Percentiles rank a stretch among this genome's conserved stretches.
These are phyloP conservation scores for Vigna angularis DNA, from an alignment of 306 rosid genomes.

Conservation along the genomic window DNA sequence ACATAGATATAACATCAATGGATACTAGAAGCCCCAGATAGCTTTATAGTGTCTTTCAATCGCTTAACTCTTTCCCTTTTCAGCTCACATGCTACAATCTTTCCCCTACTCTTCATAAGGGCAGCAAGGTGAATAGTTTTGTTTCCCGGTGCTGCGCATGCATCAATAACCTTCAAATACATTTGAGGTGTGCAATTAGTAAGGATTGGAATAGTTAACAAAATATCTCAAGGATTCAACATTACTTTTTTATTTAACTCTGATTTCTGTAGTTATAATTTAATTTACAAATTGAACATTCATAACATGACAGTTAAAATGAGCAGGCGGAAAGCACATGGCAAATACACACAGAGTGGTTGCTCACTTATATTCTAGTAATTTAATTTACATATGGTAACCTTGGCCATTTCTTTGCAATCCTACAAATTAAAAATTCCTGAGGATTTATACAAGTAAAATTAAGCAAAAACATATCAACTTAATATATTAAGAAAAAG, in stretches of 20 bases:
- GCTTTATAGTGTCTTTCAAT: constrained; percentile 68
- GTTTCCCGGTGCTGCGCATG: constrained; percentile 97
- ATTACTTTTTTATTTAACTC: not conserved
- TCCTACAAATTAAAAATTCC: not conserved
- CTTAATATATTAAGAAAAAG: not conserved
- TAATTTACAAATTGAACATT: not conserved
- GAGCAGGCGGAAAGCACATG: constrained; percentile 16
- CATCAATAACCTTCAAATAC: constrained; percentile 87
- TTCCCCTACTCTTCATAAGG: constrained; percentile 81
- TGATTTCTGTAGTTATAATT: not conserved
- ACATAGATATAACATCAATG: constrained; percentile 31
- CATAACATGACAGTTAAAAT: constrained; percentile 1
- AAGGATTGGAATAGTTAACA: constrained; percentile 17
- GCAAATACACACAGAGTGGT: not conserved
- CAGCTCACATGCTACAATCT: constrained; percentile 83
- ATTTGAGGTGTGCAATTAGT: constrained; percentile 33
- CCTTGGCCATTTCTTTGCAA: constrained; percentile 12
- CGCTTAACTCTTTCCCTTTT: constrained; percentile 72
- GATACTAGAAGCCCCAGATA: constrained; percentile 95
- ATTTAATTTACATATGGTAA: not conserved
- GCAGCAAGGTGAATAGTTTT: constrained; percentile 96
- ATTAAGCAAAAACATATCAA: not conserved
- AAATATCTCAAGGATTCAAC: not conserved
- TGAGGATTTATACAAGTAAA: not conserved
- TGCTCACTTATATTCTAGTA: constrained; percentile 17